These are phyloP conservation scores for Annona cherimola DNA, from an alignment of 164 flowering plant species.

Conservation along the genomic window DNA sequence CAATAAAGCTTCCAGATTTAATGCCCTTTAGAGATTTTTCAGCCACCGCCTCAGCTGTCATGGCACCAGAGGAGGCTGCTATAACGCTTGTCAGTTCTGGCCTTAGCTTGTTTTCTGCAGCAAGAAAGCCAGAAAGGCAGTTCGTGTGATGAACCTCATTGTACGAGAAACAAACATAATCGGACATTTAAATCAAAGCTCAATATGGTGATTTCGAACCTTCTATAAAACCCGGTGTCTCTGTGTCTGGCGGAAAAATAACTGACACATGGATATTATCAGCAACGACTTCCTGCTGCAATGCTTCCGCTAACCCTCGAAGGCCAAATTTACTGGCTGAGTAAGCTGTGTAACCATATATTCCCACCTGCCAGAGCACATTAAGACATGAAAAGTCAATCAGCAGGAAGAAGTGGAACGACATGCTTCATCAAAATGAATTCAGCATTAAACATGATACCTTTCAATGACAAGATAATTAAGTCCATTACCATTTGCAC, in stretches of 20 bases:
- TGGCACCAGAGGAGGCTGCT: slow-evolving; percentile 60
- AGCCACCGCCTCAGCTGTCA: slow-evolving; percentile 90
- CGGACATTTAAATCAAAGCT: not conserved
- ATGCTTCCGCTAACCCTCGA: slow-evolving; percentile 77
- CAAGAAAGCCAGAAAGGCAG: not conserved
- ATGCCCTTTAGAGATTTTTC: slow-evolving; percentile 66
- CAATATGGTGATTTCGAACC: slow-evolving; percentile 28
- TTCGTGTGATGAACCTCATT: not conserved
- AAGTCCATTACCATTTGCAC: too few species aligned
- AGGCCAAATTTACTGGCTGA: slow-evolving; percentile 90
- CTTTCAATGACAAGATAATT: too few species aligned
- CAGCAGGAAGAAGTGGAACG: not conserved
- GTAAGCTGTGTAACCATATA: slow-evolving; percentile 86
- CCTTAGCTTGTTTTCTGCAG: slow-evolving; percentile 55
- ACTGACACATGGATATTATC: slow-evolving; percentile 75
- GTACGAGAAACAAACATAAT: not conserved
- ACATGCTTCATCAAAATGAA: too few species aligned
- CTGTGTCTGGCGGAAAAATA: slow-evolving; percentile 91
- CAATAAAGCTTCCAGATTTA: slow-evolving; percentile 53
- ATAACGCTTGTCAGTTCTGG: slow-evolving; percentile 51
- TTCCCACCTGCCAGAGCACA: slow-evolving; percentile 33
- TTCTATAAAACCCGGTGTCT: slow-evolving; percentile 77
- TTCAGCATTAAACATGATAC: not conserved
- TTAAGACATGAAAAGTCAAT: slow-evolving; percentile 14
- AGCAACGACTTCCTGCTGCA: slow-evolving; percentile 77